Conservation (phyloP, 208 protist species). For the Leishmania tarentolae region DNA sequence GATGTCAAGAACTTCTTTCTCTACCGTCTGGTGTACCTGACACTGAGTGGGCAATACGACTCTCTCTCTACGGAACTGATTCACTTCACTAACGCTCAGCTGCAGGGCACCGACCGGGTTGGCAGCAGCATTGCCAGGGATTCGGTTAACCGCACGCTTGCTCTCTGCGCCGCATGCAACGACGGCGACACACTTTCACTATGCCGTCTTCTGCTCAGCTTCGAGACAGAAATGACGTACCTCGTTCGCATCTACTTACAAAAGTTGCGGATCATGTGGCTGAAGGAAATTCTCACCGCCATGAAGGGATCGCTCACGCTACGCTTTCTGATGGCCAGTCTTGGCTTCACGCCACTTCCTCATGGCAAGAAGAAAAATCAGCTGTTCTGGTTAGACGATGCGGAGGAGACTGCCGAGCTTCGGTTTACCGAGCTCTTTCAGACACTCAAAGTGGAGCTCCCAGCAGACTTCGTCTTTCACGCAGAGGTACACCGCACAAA, state of each 20-base stretch:
- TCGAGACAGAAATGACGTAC: constrained; percentile 59
- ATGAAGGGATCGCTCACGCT: constrained; percentile 60
- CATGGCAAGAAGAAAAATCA: neutral
- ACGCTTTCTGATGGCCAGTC: constrained; percentile 55
- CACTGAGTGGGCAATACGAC: constrained; percentile 80
- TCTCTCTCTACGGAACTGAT: constrained; percentile 84
- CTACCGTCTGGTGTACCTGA: constrained; percentile 85
- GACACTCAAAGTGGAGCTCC: constrained; percentile 69
- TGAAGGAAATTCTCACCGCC: constrained; percentile 55
- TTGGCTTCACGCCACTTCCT: constrained; percentile 62
- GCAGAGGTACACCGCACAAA: constrained; percentile 34
- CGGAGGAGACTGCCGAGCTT: constrained; percentile 35
- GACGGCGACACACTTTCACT: constrained; percentile 68
- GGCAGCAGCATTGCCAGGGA: constrained; percentile 10
- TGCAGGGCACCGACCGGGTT: constrained; percentile 37
- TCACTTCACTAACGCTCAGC: constrained; percentile 60
- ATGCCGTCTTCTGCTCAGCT: constrained; percentile 41
- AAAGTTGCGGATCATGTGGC: constrained; percentile 72
- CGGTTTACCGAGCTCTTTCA: constrained; percentile 56
- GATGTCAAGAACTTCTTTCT: constrained; percentile 75
- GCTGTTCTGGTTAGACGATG: constrained; percentile 77
- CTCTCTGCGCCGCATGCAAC: constrained; percentile 70
- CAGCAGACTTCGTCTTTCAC: constrained; percentile 57
- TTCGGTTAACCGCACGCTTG: constrained; percentile 41
- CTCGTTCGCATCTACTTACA: constrained; percentile 83